Percentiles rank a stretch among this genome's conserved stretches.
Evolutionary conservation across 164 flowering plant species (phyloP).

Genomic region (Vitis rotundifolia): DNA sequence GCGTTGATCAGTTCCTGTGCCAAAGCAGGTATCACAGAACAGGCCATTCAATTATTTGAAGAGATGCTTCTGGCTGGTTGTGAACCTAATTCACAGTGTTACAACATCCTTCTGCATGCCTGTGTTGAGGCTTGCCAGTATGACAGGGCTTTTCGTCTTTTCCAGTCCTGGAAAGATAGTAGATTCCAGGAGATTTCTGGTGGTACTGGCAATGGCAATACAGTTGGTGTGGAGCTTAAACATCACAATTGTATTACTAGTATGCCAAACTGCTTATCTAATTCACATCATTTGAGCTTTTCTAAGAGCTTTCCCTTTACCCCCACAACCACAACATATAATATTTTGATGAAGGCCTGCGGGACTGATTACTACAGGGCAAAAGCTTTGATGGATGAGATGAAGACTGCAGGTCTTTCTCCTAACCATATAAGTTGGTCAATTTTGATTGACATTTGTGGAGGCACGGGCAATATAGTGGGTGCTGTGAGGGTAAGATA

Average conservation of each 20-base stretch:
- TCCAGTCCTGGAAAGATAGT: conserved; percentile 60
- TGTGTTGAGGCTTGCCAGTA: conserved; percentile 86
- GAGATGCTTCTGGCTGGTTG: conserved; percentile 83
- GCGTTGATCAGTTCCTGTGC: conserved; percentile 92
- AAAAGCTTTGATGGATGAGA: conserved; percentile 74
- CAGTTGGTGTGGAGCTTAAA: conserved; percentile 10
- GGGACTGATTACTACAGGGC: conserved; percentile 77
- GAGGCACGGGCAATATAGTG: conserved; percentile 54
- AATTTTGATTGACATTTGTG: conserved; percentile 68
- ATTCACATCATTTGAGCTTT: conserved; percentile 24
- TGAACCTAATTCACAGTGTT: conserved; percentile 81
- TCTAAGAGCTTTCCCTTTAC: conserved; percentile 47
- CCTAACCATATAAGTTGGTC: conserved; percentile 91
- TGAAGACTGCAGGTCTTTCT: conserved; percentile 64
- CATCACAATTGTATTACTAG: conserved; percentile 9
- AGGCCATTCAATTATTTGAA: conserved; percentile 65
- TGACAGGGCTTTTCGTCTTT: conserved; percentile 87
- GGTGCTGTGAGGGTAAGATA: conserved; percentile 71
- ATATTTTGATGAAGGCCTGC: conserved; percentile 90
- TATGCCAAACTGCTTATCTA: conserved; percentile 18
- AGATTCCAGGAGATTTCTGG: conserved; percentile 18
- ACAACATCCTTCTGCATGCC: conserved; percentile 80
- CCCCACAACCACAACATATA: conserved; percentile 79
- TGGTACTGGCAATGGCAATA: conserved; percentile 9
- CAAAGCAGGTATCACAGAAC: conserved; percentile 78